Evolutionary conservation across 1,284 basidiomycete species (phyloP).

Genomic region (Amylostereum chailletii): DNA sequence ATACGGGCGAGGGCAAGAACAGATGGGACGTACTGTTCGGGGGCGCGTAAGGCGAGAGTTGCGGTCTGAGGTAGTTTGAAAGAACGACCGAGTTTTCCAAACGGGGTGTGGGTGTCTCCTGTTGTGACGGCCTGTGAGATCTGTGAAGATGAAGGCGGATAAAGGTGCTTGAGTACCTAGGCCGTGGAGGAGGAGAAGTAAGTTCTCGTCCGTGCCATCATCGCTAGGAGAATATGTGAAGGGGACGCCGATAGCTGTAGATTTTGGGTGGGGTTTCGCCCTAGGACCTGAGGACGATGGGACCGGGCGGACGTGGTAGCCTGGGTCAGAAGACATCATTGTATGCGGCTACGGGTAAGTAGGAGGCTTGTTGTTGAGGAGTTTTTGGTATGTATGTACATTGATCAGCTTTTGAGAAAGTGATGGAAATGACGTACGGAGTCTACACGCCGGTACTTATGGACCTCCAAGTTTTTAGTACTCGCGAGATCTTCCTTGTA

Average conservation of each 20-base stretch:
- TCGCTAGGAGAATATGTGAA: constrained; percentile 63
- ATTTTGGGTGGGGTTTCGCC: constrained; percentile 44
- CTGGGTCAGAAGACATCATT: neutral
- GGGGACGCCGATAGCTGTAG: constrained; percentile 37
- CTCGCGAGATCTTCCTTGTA: too few species aligned
- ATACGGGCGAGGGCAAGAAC: neutral
- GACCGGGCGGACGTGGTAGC: constrained; percentile 5
- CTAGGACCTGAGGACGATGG: constrained; percentile 17
- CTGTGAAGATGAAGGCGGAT: neutral
- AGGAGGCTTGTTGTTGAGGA: too few species aligned
- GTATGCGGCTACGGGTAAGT: too few species aligned
- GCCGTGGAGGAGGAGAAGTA: constrained; percentile 82
- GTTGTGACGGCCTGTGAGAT: neutral
- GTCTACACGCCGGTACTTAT: too few species aligned
- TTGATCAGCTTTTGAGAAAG: too few species aligned
- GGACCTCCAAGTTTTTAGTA: too few species aligned
- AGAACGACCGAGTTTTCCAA: constrained; percentile 62
- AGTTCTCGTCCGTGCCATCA: constrained; percentile 81
- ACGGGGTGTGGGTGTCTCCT: constrained; percentile 81
- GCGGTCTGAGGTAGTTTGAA: constrained; percentile 85
- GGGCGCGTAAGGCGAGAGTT: constrained; percentile 71
- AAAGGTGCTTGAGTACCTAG: constrained; percentile 46
- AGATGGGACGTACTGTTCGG: constrained; percentile 49
- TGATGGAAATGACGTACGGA: too few species aligned
- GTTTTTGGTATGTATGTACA: too few species aligned